Percentiles rank a stretch among this genome's conserved stretches.
Conservation (phyloP, 495 filamentous ascomycete species). For the Neurospora africana region DNA sequence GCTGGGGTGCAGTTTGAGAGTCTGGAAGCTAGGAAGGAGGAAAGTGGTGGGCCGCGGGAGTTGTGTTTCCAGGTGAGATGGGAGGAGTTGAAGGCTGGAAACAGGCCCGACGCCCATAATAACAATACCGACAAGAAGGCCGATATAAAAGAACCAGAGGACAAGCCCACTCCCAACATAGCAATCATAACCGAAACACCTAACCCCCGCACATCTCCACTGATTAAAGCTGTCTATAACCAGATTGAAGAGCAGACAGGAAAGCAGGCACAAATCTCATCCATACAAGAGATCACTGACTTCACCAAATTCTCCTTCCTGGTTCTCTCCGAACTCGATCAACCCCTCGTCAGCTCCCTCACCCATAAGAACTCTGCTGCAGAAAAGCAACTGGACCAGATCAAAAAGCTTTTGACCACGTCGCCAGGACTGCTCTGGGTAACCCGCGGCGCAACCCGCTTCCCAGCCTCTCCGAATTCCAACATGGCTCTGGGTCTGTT, state of each 20-base stretch:
- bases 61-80: slow-evolving; percentile 35
- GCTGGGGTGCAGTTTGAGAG: slow-evolving; percentile 19
- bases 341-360: slow-evolving; percentile 18
- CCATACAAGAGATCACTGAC: slow-evolving; percentile 14
- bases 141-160: slow-evolving; percentile 1
- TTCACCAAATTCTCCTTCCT: slow-evolving; percentile 20
- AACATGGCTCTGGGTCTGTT: slow-evolving; percentile 30
- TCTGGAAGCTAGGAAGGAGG: slow-evolving; percentile 1
- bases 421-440: slow-evolving; percentile 30
- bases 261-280: slow-evolving; percentile 12
- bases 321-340: slow-evolving; percentile 21
- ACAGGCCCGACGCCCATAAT: background rate
- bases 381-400: slow-evolving; percentile 17
- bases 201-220: slow-evolving; percentile 24
- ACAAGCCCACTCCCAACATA: slow-evolving; percentile 15
- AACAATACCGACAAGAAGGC: background rate
- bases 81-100: slow-evolving; percentile 18
- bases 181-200: slow-evolving; percentile 27
- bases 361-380: background rate
- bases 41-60: slow-evolving; percentile 15
- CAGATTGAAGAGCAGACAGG: slow-evolving; percentile 26
- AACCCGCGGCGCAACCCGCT: slow-evolving; percentile 29
- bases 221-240: slow-evolving; percentile 23
- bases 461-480: slow-evolving; percentile 21
- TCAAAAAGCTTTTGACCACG: slow-evolving; percentile 30